Percentiles rank a stretch among this genome's conserved stretches.
These are phyloP conservation scores for Citrus reticulata DNA, from an alignment of 345 rosid species.

Conservation along the genomic window DNA sequence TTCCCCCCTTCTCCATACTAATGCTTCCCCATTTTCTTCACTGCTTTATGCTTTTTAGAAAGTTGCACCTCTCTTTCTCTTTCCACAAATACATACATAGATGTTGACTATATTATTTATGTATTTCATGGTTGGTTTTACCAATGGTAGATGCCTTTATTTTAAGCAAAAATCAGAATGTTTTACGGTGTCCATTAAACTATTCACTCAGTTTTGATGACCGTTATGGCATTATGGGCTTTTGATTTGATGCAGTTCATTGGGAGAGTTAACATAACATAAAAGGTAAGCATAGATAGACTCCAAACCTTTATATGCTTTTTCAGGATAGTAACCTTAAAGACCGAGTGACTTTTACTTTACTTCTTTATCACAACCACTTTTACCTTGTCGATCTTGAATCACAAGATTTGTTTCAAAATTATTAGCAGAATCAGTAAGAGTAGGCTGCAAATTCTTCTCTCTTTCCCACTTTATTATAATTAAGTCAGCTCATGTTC, in stretches of 20 bases:
- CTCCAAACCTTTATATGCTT: not conserved
- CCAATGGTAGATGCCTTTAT: not conserved
- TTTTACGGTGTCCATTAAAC: not conserved
- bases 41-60: slow-evolving; percentile 31
- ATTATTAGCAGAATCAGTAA: not conserved
- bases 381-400: not conserved
- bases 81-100: not conserved
- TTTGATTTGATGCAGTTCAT: not conserved
- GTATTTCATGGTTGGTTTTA: not conserved
- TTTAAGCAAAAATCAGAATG: not conserved
- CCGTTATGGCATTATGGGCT: not conserved
- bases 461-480: not conserved
- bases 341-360: not conserved
- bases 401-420: not conserved
- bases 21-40: slow-evolving; percentile 25
- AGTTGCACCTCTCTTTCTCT: slow-evolving; percentile 11
- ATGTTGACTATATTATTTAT: slow-evolving; percentile 9
- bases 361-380: not conserved
- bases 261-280: not conserved
- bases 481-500: not conserved
- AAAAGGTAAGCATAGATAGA: not conserved
- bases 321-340: not conserved
- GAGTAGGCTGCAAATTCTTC: not conserved
- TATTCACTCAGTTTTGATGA: slow-evolving; percentile 1
- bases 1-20: slow-evolving; percentile 11